Evolutionary conservation across 805 yeast species (phyloP).

Genomic region (Saccharomycopsis oosterbeekiorum): DNA sequence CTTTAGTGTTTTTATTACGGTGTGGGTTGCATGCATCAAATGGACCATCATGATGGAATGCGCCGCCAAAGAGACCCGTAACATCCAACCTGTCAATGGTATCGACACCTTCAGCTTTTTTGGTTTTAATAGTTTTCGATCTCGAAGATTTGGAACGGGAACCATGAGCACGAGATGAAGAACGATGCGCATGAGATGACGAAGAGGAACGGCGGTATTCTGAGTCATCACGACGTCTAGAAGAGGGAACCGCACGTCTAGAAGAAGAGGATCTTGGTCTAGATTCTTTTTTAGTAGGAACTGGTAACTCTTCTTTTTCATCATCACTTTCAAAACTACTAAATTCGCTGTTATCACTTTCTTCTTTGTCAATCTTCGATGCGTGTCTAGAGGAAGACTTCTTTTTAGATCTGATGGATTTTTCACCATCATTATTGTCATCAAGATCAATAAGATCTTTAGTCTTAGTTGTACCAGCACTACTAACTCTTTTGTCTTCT

Average conservation of each 20-base stretch:
- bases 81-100: conserved; percentile 94
- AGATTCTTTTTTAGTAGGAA: not conserved
- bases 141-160: conserved; percentile 1
- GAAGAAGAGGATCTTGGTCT: not conserved
- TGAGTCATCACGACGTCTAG: not conserved
- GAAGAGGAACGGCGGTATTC: not conserved
- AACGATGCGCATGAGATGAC: not conserved
- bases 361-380: conserved; percentile 1
- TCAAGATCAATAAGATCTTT: conserved; percentile 13
- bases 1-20: conserved; percentile 65
- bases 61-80: conserved; percentile 74
- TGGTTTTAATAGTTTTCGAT: not conserved
- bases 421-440: conserved; percentile 9
- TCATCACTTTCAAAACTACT: conserved; percentile 1
- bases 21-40: conserved; percentile 98
- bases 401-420: not conserved
- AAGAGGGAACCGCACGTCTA: not conserved
- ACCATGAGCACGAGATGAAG: not conserved
- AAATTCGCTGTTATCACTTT: conserved; percentile 2
- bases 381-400: not conserved
- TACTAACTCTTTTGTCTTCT: conserved; percentile 2
- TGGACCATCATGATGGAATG: conserved; percentile 98
- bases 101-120: conserved; percentile 41
- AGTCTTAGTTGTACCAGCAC: not conserved
- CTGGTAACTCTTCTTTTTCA: conserved; percentile 3